Evolutionary conservation across 768 basidiomycete genomes (phyloP), one percentile per base, ranked within the genome.

Genomic region (Multifurca ochricompacta): DNA sequence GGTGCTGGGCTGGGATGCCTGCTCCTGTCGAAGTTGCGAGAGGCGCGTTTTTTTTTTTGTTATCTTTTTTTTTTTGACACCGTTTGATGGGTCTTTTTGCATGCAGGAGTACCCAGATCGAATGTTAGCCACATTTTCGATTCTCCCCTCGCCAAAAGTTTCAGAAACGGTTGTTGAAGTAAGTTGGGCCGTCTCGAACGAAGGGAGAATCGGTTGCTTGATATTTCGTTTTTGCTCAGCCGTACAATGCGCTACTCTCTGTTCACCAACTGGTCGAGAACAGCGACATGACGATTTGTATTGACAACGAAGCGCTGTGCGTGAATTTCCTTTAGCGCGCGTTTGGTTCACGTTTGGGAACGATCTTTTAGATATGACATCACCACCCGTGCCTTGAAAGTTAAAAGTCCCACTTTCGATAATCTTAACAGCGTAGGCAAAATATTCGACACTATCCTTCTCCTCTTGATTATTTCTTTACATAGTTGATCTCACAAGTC

Each of bases 241-340:
- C 88, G 0, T 94, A 93, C 66, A 94, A 93, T 62, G 80, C 88
- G 0, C 72, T 90, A 50, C 78, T 95, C 9, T 90, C 92, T 0
- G 69, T 89, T 31, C 85, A 94, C 67, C 91, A 94, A 70, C 80
- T 94, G n/a, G 76, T 91, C 3, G 92, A 94, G 59, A 89, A 84
- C 66, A 79, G 85, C 41, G 92, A 94, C 67, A 69, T 93, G 43
- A 86, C 86, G 0, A 76, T 93, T 53, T 87, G 86, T 65, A 80
- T 92, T 44, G 90, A 93, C 66, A 93, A 93, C 62, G 89, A 91
- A 67, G 90, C 89, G 3, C 66, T 91, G 85, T 90, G 56, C 44
- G 83, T 69, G 9, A 10, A 23, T 47, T 37, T 50, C n/a, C n/a
- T n/a, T 36, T 35, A 11, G 18, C 28, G 9, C 14, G 6, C 25